phyloP scores from a whole-genome alignment of 768 basidiomycete species.

The Trametes coccinea region DNA sequence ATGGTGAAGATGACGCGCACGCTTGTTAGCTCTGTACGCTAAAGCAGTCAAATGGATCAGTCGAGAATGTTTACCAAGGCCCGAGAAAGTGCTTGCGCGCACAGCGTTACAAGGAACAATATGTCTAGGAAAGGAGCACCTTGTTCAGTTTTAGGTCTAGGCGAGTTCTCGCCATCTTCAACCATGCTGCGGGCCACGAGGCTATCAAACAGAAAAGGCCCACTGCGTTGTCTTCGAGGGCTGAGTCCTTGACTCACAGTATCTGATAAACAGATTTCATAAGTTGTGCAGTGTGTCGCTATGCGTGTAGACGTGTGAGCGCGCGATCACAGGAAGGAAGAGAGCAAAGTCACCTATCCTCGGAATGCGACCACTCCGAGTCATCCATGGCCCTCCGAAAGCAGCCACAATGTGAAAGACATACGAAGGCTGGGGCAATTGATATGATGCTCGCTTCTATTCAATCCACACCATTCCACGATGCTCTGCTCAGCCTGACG shows the following conservation, averaged over 20 bases:
- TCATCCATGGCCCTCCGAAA: not conserved
- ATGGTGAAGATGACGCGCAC: not conserved
- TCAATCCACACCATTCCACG: too few relatives aligned
- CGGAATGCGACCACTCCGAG: not conserved
- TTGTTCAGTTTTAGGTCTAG: not conserved
- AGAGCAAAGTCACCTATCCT: not conserved
- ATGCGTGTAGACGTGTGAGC: not conserved
- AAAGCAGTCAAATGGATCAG: not conserved
- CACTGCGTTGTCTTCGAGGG: not conserved
- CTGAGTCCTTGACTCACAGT: too few relatives aligned
- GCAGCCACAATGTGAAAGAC: not conserved
- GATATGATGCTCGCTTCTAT: not conserved
- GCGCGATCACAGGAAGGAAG: not conserved
- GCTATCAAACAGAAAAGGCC: not conserved
- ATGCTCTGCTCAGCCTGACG: too few relatives aligned
- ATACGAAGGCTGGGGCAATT: too few relatives aligned
- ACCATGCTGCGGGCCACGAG: not conserved
- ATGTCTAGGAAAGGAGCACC: constrained; percentile 1
- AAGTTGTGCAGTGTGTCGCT: not conserved
- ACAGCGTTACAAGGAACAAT: not conserved
- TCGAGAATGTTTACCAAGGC: not conserved
- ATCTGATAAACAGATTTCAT: too few relatives aligned
- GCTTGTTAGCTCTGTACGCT: not conserved
- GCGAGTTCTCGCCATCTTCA: not conserved
- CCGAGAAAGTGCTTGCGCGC: not conserved